Conservation (phyloP, 306 rosid species). For the Inga laurina region DNA sequence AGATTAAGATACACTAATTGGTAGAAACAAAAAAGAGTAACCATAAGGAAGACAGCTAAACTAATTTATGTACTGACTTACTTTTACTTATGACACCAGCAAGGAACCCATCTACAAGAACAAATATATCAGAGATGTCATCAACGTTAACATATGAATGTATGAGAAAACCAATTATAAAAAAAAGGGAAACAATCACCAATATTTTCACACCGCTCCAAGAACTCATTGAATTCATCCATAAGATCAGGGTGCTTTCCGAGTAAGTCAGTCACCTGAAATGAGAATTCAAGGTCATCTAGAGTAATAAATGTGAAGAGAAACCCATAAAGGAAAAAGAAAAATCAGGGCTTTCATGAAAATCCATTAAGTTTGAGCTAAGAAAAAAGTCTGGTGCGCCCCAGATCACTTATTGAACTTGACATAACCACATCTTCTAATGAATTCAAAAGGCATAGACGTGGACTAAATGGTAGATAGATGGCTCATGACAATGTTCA, state of each 20-base stretch:
- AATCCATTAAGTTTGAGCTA: conserved; percentile 1
- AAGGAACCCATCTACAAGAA: conserved; percentile 93
- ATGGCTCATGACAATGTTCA: background rate
- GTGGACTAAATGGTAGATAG: background rate
- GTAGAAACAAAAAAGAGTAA: background rate
- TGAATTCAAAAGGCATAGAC: conserved; percentile 2
- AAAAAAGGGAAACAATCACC: conserved; percentile 49
- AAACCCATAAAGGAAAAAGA: conserved; percentile 6
- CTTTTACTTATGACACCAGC: conserved; percentile 91
- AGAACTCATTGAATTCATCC: conserved; percentile 86
- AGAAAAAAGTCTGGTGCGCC: conserved; percentile 2
- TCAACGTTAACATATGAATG: conserved; percentile 24
- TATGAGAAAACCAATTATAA: background rate
- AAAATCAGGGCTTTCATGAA: background rate
- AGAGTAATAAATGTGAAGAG: conserved; percentile 17
- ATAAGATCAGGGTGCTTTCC: conserved; percentile 92
- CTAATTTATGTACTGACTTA: conserved; percentile 43
- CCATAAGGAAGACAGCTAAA: conserved; percentile 14
- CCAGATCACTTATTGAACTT: conserved; percentile 3
- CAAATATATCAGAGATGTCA: conserved; percentile 42
- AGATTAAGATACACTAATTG: background rate
- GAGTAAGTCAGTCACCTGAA: conserved; percentile 86
- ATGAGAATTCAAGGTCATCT: conserved; percentile 29
- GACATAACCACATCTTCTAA: background rate
- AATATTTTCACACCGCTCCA: conserved; percentile 86